Evolutionary conservation across 2,329 filamentous ascomycete species (phyloP), one percentile per base, ranked within the genome.

Genomic region (Clarireedia monteithiana): DNA sequence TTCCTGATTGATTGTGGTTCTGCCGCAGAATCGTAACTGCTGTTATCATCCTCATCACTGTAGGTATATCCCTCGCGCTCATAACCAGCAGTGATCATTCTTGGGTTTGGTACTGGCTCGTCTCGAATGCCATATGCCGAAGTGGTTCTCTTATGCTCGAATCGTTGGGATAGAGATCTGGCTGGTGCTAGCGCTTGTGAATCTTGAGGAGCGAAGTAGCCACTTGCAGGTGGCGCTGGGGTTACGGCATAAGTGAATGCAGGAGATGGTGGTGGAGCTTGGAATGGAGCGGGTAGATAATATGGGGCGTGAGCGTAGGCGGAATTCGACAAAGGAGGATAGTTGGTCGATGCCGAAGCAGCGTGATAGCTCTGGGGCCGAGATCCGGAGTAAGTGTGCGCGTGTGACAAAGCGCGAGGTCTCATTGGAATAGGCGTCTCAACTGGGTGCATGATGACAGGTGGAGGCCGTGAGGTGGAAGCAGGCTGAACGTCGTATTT

Each of bases 131-230:
- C 58, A 55, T 61, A 65, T 3, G 57, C 59, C 17, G 65, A 64
- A 3, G 48, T 30, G 7, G 62, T 57, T 14, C 62, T 58, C 24
- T 60, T 48, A 38, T 60, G 58, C 6, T 64, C 63, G 39, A 67
- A 67, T 51, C 65, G 55, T 17, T 53, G 55, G 6, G 60, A 58
- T 7, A 67, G 53, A 20, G 64, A 58, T 49, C 63, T 55, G n/a
- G 59, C 51, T 36, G 40, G 36, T 34, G 26, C 26, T 17, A 34
- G 23, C 30, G 27, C 23, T 55, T 50, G 53, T 12, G 26, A 27
- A 10, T 54, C 51, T 9, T 49, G 44, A 12, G 51, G 15, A 15
- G 23, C 26, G 14, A 42, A 56, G 17, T 56, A 48, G 15, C 34
- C 23, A 24, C 20, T 48, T 12, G 55, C 14, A n/a, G 24, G 47